These are phyloP conservation scores for Suhomyces emberorum DNA, from an alignment of 805 yeast genomes.

Conservation along the genomic window DNA sequence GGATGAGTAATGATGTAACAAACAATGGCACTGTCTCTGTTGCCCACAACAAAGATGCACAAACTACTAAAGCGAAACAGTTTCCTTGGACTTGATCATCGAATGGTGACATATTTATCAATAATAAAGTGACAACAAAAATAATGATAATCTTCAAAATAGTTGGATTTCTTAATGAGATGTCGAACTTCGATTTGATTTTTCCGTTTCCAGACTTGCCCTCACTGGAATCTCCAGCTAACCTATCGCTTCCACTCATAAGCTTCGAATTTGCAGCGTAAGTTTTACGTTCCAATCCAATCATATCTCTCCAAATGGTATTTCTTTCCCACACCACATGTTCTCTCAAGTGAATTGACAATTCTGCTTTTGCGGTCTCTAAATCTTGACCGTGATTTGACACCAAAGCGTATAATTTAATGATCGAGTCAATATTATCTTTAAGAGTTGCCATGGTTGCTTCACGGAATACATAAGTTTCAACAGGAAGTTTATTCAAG, in stretches of 20 bases:
- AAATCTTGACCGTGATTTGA: conserved; percentile 34
- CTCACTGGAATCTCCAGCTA: conserved; percentile 3
- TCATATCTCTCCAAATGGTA: conserved; percentile 57
- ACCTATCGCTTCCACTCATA: conserved; percentile 1
- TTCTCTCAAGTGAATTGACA: conserved; percentile 54
- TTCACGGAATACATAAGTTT: conserved; percentile 38
- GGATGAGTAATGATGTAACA: conserved; percentile 82
- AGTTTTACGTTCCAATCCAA: conserved; percentile 43
- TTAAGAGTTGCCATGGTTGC: conserved; percentile 29
- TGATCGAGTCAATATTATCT: conserved; percentile 29
- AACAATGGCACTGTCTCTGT: conserved; percentile 91
- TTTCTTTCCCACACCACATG: conserved; percentile 56
- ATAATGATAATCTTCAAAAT: conserved; percentile 48
- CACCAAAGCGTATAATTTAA: conserved; percentile 36
- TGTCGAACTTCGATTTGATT: conserved; percentile 13
- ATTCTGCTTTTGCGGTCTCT: conserved; percentile 48
- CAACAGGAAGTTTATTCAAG: conserved; percentile 43
- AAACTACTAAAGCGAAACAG: conserved; percentile 74
- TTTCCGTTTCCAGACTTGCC: conserved; percentile 4
- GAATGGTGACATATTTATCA: conserved; percentile 30
- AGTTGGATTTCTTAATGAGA: conserved; percentile 32
- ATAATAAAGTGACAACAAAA: conserved; percentile 40
- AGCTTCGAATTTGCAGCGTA: conserved; percentile 26
- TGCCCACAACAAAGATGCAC: conserved; percentile 90
- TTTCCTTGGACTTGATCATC: conserved; percentile 33